Evolutionary conservation across 2,329 filamentous ascomycete species (phyloP).

Genomic region (Mycocentrospora acerina): DNA sequence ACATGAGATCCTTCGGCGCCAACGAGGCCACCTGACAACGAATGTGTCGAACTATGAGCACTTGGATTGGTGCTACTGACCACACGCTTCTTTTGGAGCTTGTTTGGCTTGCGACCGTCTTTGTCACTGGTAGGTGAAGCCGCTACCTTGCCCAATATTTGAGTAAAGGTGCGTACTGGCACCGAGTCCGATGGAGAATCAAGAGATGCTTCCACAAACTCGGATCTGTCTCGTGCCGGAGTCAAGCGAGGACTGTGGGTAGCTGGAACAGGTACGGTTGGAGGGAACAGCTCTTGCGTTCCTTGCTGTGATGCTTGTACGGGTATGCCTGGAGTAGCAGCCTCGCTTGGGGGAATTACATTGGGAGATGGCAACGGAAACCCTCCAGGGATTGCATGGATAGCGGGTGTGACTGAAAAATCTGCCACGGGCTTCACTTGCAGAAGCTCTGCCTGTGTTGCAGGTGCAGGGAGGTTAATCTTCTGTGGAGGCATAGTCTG

Average conservation of each 20-base stretch:
- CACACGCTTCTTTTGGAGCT: constrained; percentile 81
- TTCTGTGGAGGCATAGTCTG: constrained; percentile 24
- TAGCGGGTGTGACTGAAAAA: constrained; percentile 16
- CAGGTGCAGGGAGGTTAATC: constrained; percentile 27
- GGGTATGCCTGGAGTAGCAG: constrained; percentile 33
- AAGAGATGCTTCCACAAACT: constrained; percentile 35
- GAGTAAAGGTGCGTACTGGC: constrained; percentile 39
- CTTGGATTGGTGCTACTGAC: constrained; percentile 77
- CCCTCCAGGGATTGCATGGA: constrained; percentile 56
- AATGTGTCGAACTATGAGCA: constrained; percentile 86
- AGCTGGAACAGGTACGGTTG: constrained; percentile 13
- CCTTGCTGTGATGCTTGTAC: constrained; percentile 6
- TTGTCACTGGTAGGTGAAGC: constrained; percentile 63
- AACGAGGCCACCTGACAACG: constrained; percentile 54
- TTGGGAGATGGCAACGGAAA: constrained; percentile 57
- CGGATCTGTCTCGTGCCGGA: constrained; percentile 34
- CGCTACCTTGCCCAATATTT: constrained; percentile 36
- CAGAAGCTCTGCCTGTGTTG: constrained; percentile 14
- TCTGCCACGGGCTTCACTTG: constrained; percentile 27
- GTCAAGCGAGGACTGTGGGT: constrained; percentile 27
- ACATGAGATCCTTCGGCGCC: constrained; percentile 15
- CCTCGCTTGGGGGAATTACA: constrained; percentile 43
- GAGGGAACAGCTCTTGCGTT: constrained; percentile 22
- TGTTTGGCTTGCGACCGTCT: constrained; percentile 71
- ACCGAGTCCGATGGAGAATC: constrained; percentile 28